Base-by-base conservation (phyloP, 2,329 filamentous ascomycete species). In the Nemania sp. region DNA sequence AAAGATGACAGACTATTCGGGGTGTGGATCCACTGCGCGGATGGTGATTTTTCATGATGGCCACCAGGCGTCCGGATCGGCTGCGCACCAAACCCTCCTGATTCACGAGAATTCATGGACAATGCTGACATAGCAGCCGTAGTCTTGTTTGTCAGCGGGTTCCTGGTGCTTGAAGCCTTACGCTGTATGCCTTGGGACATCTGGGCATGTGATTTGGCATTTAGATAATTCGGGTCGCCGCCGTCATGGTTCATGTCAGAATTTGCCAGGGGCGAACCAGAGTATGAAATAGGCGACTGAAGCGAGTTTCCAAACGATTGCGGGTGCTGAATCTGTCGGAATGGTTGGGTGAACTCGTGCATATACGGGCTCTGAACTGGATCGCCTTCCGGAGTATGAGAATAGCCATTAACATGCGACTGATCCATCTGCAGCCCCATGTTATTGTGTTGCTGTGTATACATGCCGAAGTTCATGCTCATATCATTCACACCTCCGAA, bases 351-450 rank as follows among this genome's bases (percentile, higher is more conserved):
- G 76, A 92, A 94, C 67, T 82, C 86, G 63, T 88, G 83, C 36
- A 89, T 82, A 66, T 91, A 97, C 0, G 93, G 93, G 65, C 91
- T 97, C 67, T 95, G 90, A 56, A 96, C 93, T 5, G 93, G 91
- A 48, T 91, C 88, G 47, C 91, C 91, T 57, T 97, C 93, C 3
- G 93, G 92, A 2, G 92, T 96, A 70, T 90, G 90, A 17, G 93
- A 96, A 72, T 89, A 97, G 57, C 90, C 84, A 66, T 89, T 88
- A 67, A 91, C 85, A 53, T 88, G 86, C 42, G 81, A 76, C 56
- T 86, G 83, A 60, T 89, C 86, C 64, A 87, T 81, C 55, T 84
- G 81, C 31, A 88, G 71, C 28, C 77, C 73, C 53, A 76, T 68
- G 55, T 77, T 79, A 45, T 75, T 78, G 54, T 87, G 85, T 53